A percentile compares a stretch with the other conserved stretches of the same genome.
phyloP scores from a whole-genome alignment of 805 yeast genomes.

The Myxozyma mucilagina region DNA sequence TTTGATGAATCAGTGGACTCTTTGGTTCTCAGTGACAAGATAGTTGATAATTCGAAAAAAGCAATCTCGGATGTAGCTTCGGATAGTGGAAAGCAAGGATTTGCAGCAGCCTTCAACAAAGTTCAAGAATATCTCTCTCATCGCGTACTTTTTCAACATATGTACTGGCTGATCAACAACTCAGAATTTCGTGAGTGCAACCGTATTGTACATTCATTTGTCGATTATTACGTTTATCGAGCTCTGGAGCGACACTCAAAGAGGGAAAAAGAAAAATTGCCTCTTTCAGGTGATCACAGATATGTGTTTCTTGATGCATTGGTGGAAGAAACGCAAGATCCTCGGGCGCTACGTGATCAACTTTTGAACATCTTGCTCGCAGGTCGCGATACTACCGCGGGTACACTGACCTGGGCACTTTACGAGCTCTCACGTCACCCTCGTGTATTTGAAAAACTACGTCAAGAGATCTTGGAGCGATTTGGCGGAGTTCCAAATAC shows the following conservation, averaged over 20 bases:
- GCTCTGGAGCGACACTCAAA: conserved; percentile 39
- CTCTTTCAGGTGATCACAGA: conserved; percentile 25
- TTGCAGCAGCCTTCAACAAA: conserved; percentile 33
- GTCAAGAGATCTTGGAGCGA: conserved; percentile 43
- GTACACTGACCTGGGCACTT: conserved; percentile 49
- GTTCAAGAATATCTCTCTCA: conserved; percentile 28
- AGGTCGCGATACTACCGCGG: conserved; percentile 59
- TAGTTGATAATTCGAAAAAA: neutral
- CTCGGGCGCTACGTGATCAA: conserved; percentile 51
- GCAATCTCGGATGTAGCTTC: conserved; percentile 7
- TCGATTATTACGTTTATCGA: conserved; percentile 45
- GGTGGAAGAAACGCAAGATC: conserved; percentile 51
- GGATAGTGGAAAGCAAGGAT: conserved; percentile 27
- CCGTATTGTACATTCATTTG: conserved; percentile 40
- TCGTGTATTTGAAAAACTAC: conserved; percentile 40
- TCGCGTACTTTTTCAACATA: conserved; percentile 32
- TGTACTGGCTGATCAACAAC: conserved; percentile 32
- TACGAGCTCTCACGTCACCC: conserved; percentile 49
- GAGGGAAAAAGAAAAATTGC: conserved; percentile 37
- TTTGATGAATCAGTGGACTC: conserved; percentile 40
- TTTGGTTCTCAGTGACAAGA: conserved; percentile 23
- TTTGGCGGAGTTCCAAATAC: conserved; percentile 39
- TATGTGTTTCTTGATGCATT: conserved; percentile 53
- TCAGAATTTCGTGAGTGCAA: conserved; percentile 41
- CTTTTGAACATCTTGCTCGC: conserved; percentile 54